Base-by-base conservation (phyloP, 129 eudicot genomes). In the Flaveria linearis region DNA sequence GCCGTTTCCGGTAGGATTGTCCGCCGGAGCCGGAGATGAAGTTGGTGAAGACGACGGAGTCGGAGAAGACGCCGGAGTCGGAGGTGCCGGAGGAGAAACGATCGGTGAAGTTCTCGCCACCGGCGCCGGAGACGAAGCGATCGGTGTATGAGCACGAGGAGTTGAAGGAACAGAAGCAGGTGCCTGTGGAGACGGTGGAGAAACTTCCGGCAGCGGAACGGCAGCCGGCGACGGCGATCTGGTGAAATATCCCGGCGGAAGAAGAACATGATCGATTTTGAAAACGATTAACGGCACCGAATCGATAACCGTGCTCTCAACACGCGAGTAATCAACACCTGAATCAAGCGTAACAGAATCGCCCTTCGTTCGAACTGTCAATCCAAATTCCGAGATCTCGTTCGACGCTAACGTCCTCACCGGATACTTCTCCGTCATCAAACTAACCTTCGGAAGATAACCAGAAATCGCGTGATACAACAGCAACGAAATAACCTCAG, bases 391-490 rank as follows among this genome's bases (percentile, higher is more conserved):
- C 0, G 85, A 86, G 36, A 84, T 87, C 58, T 83, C 89, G 58
- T 77, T 86, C 3, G 97, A 78, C 4, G 98, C 98, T 2, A 92
- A 67, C 9, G 98, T 92, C 1, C 74, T 10, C 1, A 92, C 47
- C 42, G 77, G 76, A 39, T 49, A 71, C 60, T 75, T 87, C 42
- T 82, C 50, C 39, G 82, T 71, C 75, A 81, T 86, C 76, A 92
- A 69, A 2, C 88, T 68, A 10, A 86, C 87, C 7, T 75, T 61
- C 1, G 93, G 96, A 5, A 85, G 10, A 69, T 89, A 92, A 39
- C 60, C 73, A 2, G 87, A 65, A 23, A 88, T 56, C 61, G 96
- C 98, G 39, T 92, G 98, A 51, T 80, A 92, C 75, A 84, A 85
- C 9, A 92, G 64, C 55, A 92, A 51, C 17, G 93, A 84, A 9